Conservation (phyloP, 352 stramenopile species). For the Phytopythium sindhum region DNA sequence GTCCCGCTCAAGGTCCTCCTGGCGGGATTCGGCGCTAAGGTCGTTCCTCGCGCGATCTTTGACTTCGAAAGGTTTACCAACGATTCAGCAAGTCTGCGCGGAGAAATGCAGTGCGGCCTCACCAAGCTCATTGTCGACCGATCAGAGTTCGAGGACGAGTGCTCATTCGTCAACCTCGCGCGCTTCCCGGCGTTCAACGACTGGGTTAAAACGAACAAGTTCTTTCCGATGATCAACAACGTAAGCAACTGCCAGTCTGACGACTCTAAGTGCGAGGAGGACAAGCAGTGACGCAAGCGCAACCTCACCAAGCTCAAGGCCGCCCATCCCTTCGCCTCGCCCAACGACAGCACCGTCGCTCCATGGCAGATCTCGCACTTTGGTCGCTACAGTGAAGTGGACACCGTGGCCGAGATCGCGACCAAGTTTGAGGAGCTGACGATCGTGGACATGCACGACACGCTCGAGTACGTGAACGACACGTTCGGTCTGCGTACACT, state of each 20-base stretch:
- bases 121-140: slow-evolving; percentile 12
- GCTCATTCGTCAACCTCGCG: slow-evolving; percentile 24
- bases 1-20: slow-evolving; percentile 9
- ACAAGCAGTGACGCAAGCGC: slow-evolving; percentile 15
- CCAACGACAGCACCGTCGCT: slow-evolving; percentile 15
- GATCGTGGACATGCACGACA: slow-evolving; percentile 28
- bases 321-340: slow-evolving; percentile 38
- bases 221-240: slow-evolving; percentile 27
- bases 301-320: slow-evolving; percentile 26
- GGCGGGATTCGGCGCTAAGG: slow-evolving; percentile 7
- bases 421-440: slow-evolving; percentile 17
- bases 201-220: slow-evolving; percentile 20
- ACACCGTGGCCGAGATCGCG: slow-evolving; percentile 15
- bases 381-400: slow-evolving; percentile 33
- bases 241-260: slow-evolving; percentile 12
- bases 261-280: slow-evolving; percentile 3
- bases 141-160: slow-evolving; percentile 13
- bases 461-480: slow-evolving; percentile 36
- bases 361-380: slow-evolving; percentile 37
- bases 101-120: slow-evolving; percentile 28
- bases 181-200: slow-evolving; percentile 17
- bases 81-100: slow-evolving; percentile 3
- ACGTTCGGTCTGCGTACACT: slow-evolving; percentile 33
- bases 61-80: slow-evolving; percentile 20
- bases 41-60: slow-evolving; percentile 16